Base-by-base conservation (phyloP, 2,329 filamentous ascomycete genomes). In the Tolypocladium sp. region DNA sequence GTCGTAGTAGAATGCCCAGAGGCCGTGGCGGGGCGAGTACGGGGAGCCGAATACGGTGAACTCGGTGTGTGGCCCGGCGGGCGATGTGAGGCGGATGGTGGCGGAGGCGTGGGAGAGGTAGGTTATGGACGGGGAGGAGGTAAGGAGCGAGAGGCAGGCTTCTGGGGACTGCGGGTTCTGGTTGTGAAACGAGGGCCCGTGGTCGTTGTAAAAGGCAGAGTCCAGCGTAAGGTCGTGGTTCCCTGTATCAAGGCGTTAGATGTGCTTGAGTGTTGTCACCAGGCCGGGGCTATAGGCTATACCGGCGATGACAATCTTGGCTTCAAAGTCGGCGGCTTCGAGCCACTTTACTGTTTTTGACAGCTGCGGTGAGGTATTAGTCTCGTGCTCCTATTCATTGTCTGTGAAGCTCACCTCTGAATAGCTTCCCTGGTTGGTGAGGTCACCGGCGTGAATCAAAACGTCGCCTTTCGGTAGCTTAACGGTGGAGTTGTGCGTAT, bases 191-290 rank as follows among this genome's bases (percentile, higher is more conserved):
- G 75, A 74, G 1, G 68, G 65, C 1, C 80, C 79, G 64, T 85
- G 77, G 46, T 80, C 69, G 10, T 72, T 65, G 68, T 85, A 87
- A 69, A 89, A 90, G 3, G 76, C 68, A n/a, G 74, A 64, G 66
- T 91, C 88, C 8, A 92, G 79, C 0, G 87, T 88, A 56, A 89
- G 77, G 67, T 92, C 89, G 71, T 92, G 89, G 68, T 92, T 92
- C 35, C 89, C 87, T 88, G 44, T 20, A 20, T 17, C 13, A 54
- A 2, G 25, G 9, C 12, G n/a, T 61, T 41, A 57, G 55, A n/a
- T 33, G 55, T 20, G 30, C 46, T 60, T 41, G 30, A 38, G 7
- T n/a, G 40, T 52, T 30, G 41, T n/a, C 13, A 2, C 27, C 44
- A 1, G 10, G 30, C 15, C 13, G 55, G 46, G 30, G 57, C 15